phyloP scores from a whole-genome alignment of 2,329 filamentous ascomycete genomes.

The Periconia macrospinosa region DNA sequence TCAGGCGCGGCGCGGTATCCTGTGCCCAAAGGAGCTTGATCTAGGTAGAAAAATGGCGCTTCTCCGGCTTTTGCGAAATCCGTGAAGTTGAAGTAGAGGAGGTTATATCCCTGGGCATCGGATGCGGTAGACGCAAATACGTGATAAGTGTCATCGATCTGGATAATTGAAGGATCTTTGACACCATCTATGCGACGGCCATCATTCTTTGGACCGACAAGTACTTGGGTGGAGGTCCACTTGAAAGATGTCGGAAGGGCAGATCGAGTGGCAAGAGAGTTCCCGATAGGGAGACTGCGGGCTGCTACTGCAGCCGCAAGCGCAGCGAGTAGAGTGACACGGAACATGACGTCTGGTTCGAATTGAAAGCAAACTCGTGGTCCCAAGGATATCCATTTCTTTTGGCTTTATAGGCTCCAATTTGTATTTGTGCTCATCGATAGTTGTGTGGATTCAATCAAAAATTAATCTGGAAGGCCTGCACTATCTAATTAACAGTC shows the following conservation, averaged over 20 bases:
- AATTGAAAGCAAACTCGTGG: neutral
- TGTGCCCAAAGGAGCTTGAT: constrained; percentile 40
- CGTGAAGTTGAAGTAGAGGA: constrained; percentile 48
- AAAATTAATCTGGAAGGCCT: neutral
- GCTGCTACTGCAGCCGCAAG: constrained; percentile 13
- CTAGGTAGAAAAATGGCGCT: constrained; percentile 44
- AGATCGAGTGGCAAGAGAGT: neutral
- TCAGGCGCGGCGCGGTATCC: constrained; percentile 47
- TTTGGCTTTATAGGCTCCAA: too few relatives aligned
- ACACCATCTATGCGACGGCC: constrained; percentile 28
- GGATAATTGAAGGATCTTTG: constrained; percentile 41
- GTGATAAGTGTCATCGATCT: constrained; percentile 46
- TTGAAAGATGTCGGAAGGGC: constrained; percentile 28
- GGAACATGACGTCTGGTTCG: neutral
- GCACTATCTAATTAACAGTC: neutral
- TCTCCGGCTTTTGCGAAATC: constrained; percentile 35
- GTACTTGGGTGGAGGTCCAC: constrained; percentile 31
- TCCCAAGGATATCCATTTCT: too few relatives aligned
- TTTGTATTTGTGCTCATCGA: too few relatives aligned
- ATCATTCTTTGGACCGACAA: constrained; percentile 34
- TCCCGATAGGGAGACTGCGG: constrained; percentile 3
- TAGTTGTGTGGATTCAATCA: neutral
- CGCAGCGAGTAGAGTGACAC: constrained; percentile 4
- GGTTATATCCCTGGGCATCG: constrained; percentile 39
- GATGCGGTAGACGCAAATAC: constrained; percentile 46